Conservation (phyloP, 2,329 filamentous ascomycete genomes). For the Emergomyces orientalis region DNA sequence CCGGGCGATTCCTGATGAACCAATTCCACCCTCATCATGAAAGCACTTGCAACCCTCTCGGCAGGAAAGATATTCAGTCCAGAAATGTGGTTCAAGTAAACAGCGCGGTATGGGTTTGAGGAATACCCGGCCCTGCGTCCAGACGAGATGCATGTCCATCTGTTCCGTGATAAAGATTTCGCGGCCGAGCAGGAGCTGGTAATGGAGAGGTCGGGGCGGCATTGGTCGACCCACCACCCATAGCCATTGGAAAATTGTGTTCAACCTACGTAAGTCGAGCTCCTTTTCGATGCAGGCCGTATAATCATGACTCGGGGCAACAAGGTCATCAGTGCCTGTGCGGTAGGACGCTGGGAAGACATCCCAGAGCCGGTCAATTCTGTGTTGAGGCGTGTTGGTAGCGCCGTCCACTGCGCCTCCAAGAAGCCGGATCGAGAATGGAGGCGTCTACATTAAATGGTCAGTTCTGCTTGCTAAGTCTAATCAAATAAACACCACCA, state of each 20-base stretch:
- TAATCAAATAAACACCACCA: not conserved
- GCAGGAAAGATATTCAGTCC: conserved; percentile 1
- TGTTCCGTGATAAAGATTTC: not conserved
- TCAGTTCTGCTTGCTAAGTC: not conserved
- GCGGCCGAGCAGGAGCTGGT: not conserved
- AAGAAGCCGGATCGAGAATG: not conserved
- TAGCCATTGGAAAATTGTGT: conserved; percentile 1
- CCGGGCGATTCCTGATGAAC: not conserved
- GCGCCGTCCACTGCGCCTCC: not conserved
- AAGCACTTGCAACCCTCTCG: not conserved
- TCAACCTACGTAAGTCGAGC: not conserved
- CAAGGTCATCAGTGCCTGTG: not conserved
- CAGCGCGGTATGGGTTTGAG: conserved; percentile 3
- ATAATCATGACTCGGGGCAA: not conserved
- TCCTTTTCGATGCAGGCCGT: conserved; percentile 1
- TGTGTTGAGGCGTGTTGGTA: not conserved
- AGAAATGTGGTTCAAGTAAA: not conserved
- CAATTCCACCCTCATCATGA: not conserved
- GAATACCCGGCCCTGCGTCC: not conserved
- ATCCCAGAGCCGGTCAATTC: not conserved
- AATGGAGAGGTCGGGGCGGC: not conserved
- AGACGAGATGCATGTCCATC: conserved; percentile 4
- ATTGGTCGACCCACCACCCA: conserved; percentile 1
- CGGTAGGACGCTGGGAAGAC: conserved; percentile 1
- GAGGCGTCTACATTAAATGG: not conserved